Evolutionary conservation across 1,284 basidiomycete genomes (phyloP).

Genomic region (Ceratobasidium theobromae): DNA sequence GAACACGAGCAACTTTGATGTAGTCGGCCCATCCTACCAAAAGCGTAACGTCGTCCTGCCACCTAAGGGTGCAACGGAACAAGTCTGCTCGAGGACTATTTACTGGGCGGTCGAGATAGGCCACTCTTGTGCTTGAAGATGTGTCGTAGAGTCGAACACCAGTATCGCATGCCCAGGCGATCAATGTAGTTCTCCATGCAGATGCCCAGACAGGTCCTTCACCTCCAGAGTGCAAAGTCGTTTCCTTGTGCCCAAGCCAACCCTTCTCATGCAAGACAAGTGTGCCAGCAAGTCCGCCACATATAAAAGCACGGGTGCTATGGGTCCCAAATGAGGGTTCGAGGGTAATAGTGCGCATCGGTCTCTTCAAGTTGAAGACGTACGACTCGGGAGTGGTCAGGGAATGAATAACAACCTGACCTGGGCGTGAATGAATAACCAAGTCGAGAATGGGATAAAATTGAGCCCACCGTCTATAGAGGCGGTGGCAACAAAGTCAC

Average conservation of each 20-base stretch:
- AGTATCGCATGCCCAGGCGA: conserved; percentile 95
- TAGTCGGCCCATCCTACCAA: conserved; percentile 94
- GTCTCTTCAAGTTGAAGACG: conserved; percentile 89
- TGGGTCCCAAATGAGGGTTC: conserved; percentile 89
- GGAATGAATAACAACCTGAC: conserved; percentile 88
- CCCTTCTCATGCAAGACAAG: conserved; percentile 90
- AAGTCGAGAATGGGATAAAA: conserved; percentile 30
- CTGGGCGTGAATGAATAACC: conserved; percentile 44
- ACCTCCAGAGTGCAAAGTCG: conserved; percentile 72
- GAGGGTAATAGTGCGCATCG: conserved; percentile 85
- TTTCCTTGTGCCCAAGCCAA: conserved; percentile 95
- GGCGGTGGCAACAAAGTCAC: conserved; percentile 89
- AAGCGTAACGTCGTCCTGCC: conserved; percentile 89
- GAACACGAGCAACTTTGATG: conserved; percentile 87
- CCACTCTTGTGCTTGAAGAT: conserved; percentile 75
- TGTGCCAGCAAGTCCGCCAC: conserved; percentile 89
- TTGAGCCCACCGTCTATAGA: conserved; percentile 82
- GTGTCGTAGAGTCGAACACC: conserved; percentile 96
- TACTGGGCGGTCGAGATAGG: conserved; percentile 80
- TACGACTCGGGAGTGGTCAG: conserved; percentile 81
- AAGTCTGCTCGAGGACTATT: conserved; percentile 88
- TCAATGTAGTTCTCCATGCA: conserved; percentile 82
- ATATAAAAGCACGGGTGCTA: conserved; percentile 82
- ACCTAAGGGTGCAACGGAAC: conserved; percentile 88
- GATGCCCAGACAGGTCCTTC: conserved; percentile 96